Base-by-base conservation (phyloP, 2,329 filamentous ascomycete genomes). In the Botrytis aclada region DNA sequence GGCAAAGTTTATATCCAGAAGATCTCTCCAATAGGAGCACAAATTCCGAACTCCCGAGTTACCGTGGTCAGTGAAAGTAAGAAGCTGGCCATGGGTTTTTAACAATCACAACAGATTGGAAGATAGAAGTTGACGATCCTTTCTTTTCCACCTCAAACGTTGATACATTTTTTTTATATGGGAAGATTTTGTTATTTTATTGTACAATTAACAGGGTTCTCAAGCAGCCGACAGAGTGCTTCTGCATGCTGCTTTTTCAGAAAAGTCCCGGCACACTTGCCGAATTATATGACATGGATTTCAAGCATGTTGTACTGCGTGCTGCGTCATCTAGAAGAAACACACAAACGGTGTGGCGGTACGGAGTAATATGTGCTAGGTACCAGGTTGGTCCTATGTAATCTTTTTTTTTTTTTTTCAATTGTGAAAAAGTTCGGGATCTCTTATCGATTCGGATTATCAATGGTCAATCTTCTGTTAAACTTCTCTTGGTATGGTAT, bases 271-370 rank as follows among this genome's bases (percentile, higher is more conserved):
- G 70, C 47, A 72, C 41, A 72, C 62, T 39, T 72, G 51, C 70
- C 70, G 70, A 72, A 67, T 54, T n/a, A 45, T 60, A 37, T 12
- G 37, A 69, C 70, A 72, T 72, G 70, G 70, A 67, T 67, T 65
- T 32, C 20, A 45, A 43, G 39, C 39, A 72, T 60, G 63, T 56
- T 56, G 61, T 60, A 32, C 64, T 72, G 70, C 62, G 70, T 72
- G 63, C 64, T 72, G 70, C 70, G 70, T 72, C 70, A 72, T 72
- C 70, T 60, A 47, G 45, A 34, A 32, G 8, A n/a, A 64, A 66
- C n/a, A 51, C 47, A 41, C 70, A 67, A 72, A 72, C 70, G 70
- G 62, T 72, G 70, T 72, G 70, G 70, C 63, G 63, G 70, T 72
- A 72, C 54, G 51, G 51, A 56, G n/a, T 56, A 56, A 56, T 56